A percentile compares a stretch with the other conserved stretches of the same genome.
Evolutionary conservation across 305 asterid species (phyloP).

Genomic region (Rubia balearica): DNA sequence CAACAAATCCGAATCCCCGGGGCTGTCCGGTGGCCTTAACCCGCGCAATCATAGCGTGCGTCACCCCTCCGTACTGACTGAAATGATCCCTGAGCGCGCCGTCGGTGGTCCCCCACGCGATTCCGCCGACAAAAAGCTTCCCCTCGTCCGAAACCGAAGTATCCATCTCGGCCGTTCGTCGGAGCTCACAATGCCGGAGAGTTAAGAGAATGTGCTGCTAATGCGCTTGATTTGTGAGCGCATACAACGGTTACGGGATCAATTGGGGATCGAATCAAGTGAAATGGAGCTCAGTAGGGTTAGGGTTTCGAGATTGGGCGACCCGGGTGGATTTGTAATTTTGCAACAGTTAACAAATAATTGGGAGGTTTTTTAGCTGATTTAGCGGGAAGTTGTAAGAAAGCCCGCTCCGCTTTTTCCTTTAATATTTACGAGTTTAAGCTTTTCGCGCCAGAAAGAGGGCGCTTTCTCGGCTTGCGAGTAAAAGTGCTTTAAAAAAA

Average conservation of each 20-base stretch:
- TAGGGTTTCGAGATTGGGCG: constrained; percentile 6
- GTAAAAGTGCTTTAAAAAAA: neutral
- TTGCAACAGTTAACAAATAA: neutral
- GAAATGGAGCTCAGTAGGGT: neutral
- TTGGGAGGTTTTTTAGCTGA: constrained; percentile 4
- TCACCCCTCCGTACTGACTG: constrained; percentile 45
- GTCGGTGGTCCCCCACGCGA: constrained; percentile 49
- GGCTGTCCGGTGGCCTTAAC: constrained; percentile 48
- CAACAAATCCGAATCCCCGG: constrained; percentile 58
- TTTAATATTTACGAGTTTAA: neutral
- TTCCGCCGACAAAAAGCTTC: constrained; percentile 53
- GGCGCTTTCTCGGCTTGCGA: neutral
- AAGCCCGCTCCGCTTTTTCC: neutral
- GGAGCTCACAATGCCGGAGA: neutral
- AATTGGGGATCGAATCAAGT: neutral
- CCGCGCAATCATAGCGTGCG: constrained; percentile 46
- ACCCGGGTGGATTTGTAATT: neutral
- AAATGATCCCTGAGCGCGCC: constrained; percentile 48
- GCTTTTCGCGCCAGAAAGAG: neutral
- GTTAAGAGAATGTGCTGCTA: neutral
- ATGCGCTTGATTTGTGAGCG: neutral
- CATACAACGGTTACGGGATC: neutral
- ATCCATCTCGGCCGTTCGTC: neutral
- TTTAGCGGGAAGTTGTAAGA: neutral
- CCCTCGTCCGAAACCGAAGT: constrained; percentile 14